Evolutionary conservation across 2,329 filamentous ascomycete genomes (phyloP).

Genomic region (Cladosporium cucumerinum): DNA sequence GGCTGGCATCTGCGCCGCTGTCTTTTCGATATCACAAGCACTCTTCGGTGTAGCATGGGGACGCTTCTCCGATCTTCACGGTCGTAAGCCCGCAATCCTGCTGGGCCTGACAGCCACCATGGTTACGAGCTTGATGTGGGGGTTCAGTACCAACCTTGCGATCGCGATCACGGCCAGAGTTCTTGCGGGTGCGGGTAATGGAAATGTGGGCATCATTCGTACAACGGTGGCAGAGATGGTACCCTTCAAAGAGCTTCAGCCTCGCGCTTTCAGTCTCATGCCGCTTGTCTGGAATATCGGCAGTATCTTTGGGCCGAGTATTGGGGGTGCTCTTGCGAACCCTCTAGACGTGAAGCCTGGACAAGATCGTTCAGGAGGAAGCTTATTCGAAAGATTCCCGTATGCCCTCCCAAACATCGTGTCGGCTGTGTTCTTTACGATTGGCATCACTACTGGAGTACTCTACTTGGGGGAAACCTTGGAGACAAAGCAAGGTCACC

Average conservation of each 20-base stretch:
- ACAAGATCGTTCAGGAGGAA: conserved; percentile 41
- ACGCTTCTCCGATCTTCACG: conserved; percentile 70
- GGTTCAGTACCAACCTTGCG: conserved; percentile 71
- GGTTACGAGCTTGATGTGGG: conserved; percentile 76
- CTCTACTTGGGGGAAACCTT: conserved; percentile 87
- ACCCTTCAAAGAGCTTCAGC: conserved; percentile 79
- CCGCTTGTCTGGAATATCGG: conserved; percentile 86
- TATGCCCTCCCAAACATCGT: conserved; percentile 83
- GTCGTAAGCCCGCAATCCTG: conserved; percentile 79
- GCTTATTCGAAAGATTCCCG: conserved; percentile 72
- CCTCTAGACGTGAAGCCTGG: conserved; percentile 71
- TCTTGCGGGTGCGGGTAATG: conserved; percentile 79
- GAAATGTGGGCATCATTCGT: conserved; percentile 79
- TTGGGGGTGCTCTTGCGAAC: conserved; percentile 82
- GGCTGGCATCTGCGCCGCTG: conserved; percentile 80
- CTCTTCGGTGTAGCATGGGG: conserved; percentile 87
- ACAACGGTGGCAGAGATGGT: conserved; percentile 87
- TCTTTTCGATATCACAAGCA: conserved; percentile 79
- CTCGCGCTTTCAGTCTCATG: conserved; percentile 88
- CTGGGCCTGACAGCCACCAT: conserved; percentile 73
- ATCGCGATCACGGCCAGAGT: conserved; percentile 78
- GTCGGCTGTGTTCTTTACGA: conserved; percentile 69
- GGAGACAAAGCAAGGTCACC: conserved; percentile 62
- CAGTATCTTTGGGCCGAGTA: conserved; percentile 79
- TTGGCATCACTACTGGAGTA: conserved; percentile 69